A percentile compares a stretch with the other conserved stretches of the same genome.
Conservation (phyloP, 108 stramenopile genomes). For the Asterionellopsis glacialis region DNA sequence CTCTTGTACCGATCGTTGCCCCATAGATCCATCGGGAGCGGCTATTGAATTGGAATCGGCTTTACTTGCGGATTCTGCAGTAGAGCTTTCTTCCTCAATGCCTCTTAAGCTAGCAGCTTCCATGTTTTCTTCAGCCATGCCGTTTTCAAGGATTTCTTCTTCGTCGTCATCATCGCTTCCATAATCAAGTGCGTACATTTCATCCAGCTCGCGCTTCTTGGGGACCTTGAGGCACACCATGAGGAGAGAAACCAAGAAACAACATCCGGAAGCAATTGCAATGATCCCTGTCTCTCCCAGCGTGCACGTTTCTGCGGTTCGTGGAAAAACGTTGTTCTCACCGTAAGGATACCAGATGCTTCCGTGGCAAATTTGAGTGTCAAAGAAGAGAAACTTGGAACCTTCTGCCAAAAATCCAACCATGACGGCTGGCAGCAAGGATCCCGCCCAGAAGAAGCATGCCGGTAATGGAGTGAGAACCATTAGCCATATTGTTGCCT, state of each 20-base stretch:
- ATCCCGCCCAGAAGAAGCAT: conserved; percentile 68
- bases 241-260: conserved; percentile 45
- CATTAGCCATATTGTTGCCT: conserved; percentile 60
- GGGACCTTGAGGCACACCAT: conserved; percentile 64
- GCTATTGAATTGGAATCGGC: neutral
- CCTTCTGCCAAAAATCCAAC: conserved; percentile 57
- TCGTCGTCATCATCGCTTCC: conserved; percentile 13
- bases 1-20: neutral
- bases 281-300: conserved; percentile 37
- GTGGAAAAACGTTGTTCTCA: conserved; percentile 28
- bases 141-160: neutral
- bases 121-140: neutral
- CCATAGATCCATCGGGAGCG: neutral
- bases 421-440: conserved; percentile 58
- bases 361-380: conserved; percentile 43
- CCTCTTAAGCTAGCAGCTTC: neutral
- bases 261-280: conserved; percentile 37
- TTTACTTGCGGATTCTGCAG: conserved; percentile 2
- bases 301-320: conserved; percentile 50
- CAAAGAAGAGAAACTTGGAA: conserved; percentile 74
- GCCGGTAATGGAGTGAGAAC: conserved; percentile 60
- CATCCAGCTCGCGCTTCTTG: conserved; percentile 43
- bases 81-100: conserved; percentile 3
- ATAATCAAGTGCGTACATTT: conserved; percentile 39
- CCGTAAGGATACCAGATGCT: conserved; percentile 46